phyloP scores from a whole-genome alignment of 2,329 filamentous ascomycete species.

The Ophiocordyceps camponoti-rufipedis region DNA sequence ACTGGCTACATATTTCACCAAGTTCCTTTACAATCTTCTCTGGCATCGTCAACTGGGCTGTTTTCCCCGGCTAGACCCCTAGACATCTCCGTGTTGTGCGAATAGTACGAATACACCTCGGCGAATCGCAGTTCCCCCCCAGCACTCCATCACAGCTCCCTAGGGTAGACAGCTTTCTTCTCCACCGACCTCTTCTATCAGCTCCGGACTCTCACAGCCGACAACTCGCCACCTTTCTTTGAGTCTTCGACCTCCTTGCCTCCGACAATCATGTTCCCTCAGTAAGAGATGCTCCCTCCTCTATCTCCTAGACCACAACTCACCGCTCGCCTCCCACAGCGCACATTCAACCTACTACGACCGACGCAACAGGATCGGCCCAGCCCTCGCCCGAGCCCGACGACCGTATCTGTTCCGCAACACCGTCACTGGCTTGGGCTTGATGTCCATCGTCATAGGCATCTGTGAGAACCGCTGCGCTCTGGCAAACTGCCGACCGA shows the following conservation, averaged over 20 bases:
- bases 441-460: constrained; percentile 58
- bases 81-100: too few relatives aligned
- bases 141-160: background rate
- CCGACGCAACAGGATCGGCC: constrained; percentile 64
- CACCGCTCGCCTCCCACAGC: constrained; percentile 12
- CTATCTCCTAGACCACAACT: background rate
- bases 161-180: too few relatives aligned
- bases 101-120: too few relatives aligned
- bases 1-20: too few relatives aligned
- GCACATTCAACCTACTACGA: constrained; percentile 70
- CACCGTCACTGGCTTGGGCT: constrained; percentile 56
- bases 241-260: background rate
- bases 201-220: too few relatives aligned
- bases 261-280: background rate
- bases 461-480: constrained; percentile 53
- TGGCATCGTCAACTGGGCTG: too few relatives aligned
- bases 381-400: constrained; percentile 78
- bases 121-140: too few relatives aligned
- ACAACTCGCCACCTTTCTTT: too few relatives aligned
- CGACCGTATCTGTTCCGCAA: constrained; percentile 89
- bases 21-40: too few relatives aligned
- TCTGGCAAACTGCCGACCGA: background rate
- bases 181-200: too few relatives aligned
- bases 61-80: too few relatives aligned
- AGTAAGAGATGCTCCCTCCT: background rate